Conservation (phyloP, 768 basidiomycete genomes). For the Boletus barrowsii region DNA sequence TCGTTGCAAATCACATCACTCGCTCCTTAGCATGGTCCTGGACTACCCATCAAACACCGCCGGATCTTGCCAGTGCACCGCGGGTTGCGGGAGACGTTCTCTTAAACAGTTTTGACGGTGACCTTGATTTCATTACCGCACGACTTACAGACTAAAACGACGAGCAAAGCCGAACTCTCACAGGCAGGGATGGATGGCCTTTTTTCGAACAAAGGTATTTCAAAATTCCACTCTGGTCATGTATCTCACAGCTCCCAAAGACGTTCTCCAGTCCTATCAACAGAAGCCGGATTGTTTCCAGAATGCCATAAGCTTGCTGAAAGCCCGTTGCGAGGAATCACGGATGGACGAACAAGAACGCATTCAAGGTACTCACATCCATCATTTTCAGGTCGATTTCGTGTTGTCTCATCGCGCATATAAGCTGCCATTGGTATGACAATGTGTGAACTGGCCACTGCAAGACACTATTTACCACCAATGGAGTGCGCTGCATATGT, state of each 20-base stretch:
- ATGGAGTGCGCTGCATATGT: conserved; percentile 51
- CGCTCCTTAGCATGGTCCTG: conserved; percentile 28
- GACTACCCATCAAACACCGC: conserved; percentile 25
- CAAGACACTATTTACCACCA: conserved; percentile 62
- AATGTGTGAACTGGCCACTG: conserved; percentile 75
- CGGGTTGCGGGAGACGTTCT: conserved; percentile 4
- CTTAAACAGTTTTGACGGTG: conserved; percentile 23
- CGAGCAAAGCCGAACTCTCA: conserved; percentile 17
- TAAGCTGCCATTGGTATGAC: conserved; percentile 76
- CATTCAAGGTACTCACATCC: conserved; percentile 46
- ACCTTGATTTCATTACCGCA: conserved; percentile 7
- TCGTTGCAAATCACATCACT: conserved; percentile 10
- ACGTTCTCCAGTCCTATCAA: conserved; percentile 40
- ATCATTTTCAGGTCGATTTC: not conserved
- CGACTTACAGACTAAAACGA: conserved; percentile 10
- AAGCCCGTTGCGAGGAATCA: conserved; percentile 49
- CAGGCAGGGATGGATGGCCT: conserved; percentile 18
- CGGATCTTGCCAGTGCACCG: conserved; percentile 9
- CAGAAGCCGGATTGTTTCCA: conserved; percentile 64
- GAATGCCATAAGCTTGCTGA: conserved; percentile 46
- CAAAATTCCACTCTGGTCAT: conserved; percentile 2
- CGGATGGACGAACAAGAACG: conserved; percentile 60
- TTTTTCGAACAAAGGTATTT: conserved; percentile 15
- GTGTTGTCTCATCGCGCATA: conserved; percentile 22
- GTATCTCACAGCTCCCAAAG: conserved; percentile 28